phyloP scores from a whole-genome alignment of 108 stramenopile genomes.

The Nitzschia palea region DNA sequence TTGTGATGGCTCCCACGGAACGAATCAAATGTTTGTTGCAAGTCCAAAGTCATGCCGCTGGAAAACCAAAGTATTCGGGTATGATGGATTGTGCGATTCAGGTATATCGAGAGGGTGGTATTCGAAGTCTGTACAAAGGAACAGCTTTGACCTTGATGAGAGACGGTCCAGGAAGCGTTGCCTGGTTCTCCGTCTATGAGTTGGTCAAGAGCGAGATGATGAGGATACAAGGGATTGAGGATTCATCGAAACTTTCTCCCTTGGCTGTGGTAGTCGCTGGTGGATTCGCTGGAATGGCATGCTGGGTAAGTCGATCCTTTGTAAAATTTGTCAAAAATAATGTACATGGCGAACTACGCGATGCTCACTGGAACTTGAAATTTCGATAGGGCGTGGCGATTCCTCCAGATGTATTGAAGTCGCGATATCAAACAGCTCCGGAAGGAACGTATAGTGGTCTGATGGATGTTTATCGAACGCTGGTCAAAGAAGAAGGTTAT shows the following conservation, averaged over 20 bases:
- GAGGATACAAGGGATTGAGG: conserved; percentile 66
- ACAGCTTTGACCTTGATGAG: conserved; percentile 72
- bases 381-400: conserved; percentile 53
- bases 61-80: conserved; percentile 55
- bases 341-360: too few relatives aligned
- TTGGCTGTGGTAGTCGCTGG: conserved; percentile 74
- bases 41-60: conserved; percentile 50
- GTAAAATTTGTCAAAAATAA: not conserved
- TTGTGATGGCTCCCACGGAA: conserved; percentile 82
- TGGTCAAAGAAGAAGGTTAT: conserved; percentile 73
- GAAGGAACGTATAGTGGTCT: conserved; percentile 70
- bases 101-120: conserved; percentile 63
- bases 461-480: conserved; percentile 55
- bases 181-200: conserved; percentile 88
- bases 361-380: too few relatives aligned
- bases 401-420: conserved; percentile 83
- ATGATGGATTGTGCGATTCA: conserved; percentile 71
- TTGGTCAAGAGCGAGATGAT: conserved; percentile 60
- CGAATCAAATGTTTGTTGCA: conserved; percentile 88
- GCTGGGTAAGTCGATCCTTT: conserved; percentile 47
- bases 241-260: conserved; percentile 60
- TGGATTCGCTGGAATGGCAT: conserved; percentile 85
- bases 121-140: conserved; percentile 72
- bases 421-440: conserved; percentile 77
- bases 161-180: conserved; percentile 79